phyloP scores from a whole-genome alignment of 805 yeast species.

The Myxozyma lipomycoides region DNA sequence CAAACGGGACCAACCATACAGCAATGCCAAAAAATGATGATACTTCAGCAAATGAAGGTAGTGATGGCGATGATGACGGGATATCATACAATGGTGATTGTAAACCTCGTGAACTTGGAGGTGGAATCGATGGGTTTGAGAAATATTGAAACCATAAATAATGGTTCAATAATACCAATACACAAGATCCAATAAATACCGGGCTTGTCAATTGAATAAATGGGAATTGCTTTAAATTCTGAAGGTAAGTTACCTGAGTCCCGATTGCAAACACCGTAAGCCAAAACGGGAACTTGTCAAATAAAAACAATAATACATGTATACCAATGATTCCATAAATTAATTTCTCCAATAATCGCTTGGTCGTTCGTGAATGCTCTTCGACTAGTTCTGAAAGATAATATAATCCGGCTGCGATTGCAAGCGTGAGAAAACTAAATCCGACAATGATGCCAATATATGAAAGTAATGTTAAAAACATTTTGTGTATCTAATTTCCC shows the following conservation, averaged over 20 bases:
- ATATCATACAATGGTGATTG: slow-evolving; percentile 25
- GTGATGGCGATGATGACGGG: slow-evolving; percentile 44
- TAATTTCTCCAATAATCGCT: slow-evolving; percentile 56
- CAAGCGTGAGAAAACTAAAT: slow-evolving; percentile 55
- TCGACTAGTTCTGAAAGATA: slow-evolving; percentile 89
- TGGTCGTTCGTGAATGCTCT: slow-evolving; percentile 85
- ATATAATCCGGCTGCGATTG: slow-evolving; percentile 83
- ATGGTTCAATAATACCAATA: slow-evolving; percentile 73
- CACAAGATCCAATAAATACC: slow-evolving; percentile 63
- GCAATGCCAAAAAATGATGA: slow-evolving; percentile 93
- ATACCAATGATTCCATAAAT: slow-evolving; percentile 59
- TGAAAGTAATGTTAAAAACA: slow-evolving; percentile 60
- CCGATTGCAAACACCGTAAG: slow-evolving; percentile 62
- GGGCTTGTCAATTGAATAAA: slow-evolving; percentile 71
- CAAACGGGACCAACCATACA: slow-evolving; percentile 91
- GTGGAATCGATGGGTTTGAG: slow-evolving; percentile 30
- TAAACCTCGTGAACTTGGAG: slow-evolving; percentile 15
- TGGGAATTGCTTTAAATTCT: slow-evolving; percentile 79
- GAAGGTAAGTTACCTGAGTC: slow-evolving; percentile 69
- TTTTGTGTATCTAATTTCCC: slow-evolving; percentile 29
- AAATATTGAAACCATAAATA: slow-evolving; percentile 87
- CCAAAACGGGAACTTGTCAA: slow-evolving; percentile 77
- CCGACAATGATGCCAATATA: slow-evolving; percentile 59
- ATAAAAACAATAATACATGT: slow-evolving; percentile 54
- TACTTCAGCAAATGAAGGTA: slow-evolving; percentile 81